Evolutionary conservation across 108 stramenopile genomes (phyloP), one percentile per base, ranked within the genome.

Genomic region (Cyclotella sp.): DNA sequence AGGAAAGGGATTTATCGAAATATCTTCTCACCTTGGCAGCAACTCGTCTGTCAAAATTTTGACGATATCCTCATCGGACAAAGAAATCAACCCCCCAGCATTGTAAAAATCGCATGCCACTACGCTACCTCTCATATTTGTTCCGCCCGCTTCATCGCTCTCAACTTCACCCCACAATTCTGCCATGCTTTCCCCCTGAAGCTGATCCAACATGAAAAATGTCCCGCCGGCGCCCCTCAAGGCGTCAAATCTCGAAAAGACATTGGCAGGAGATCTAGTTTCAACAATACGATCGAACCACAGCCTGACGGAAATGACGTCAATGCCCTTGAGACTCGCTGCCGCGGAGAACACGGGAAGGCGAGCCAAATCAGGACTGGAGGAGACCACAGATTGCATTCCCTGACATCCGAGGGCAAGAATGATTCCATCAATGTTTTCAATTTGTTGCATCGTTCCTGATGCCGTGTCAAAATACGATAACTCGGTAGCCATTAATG

Each of bases 51-150:
- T 93, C 24, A 96, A 76, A 28, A 84, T 85, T n/a, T 85, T 77
- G 0, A 96, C 78, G 55, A 97, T 86, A 40, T 94, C 93, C 11
- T 95, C 93, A 62, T 97, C 93, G 18, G 80, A 75, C 60, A 97
- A 51, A 43, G 86, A 81, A 85, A 96, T 79, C 60, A 97, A 61
- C 9, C 83, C 91, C 18, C 94, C 95, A 15, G 94, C 92, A 76
- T 97, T 96, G 90, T 97, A 97, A 73, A 91, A 97, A 66, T 97
- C 96, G 65, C 94, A 93, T 1, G 95, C 95, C 13, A 97, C 81
- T 1, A 97, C 97, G 0, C 89, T 88, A 10, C 96, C 95, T 40
- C 78, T 84, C 0, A 81, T 22, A 53, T 42, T 21, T 9, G 79
- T 80, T 24, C 60, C 62, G 22, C 66, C 70, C 0, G 60, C 58